Base-by-base conservation (phyloP, 2,329 filamentous ascomycete genomes). In the Lasiodiplodia sp. region DNA sequence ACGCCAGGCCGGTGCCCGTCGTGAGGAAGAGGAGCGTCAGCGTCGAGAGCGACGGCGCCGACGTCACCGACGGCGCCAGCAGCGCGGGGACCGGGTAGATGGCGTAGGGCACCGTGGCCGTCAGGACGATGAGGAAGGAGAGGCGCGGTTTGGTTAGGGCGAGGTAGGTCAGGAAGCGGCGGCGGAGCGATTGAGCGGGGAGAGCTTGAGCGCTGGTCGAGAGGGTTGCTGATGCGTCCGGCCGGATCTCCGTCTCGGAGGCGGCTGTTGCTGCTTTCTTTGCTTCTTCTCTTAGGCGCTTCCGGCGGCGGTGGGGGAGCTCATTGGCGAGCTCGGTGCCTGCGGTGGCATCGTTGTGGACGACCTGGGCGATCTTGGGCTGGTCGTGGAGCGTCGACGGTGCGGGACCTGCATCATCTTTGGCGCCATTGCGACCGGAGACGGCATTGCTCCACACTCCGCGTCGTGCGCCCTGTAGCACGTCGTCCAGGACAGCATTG, bases 71-170 rank as follows among this genome's bases (percentile, higher is more conserved):
- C 11, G 92, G 88, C 51, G 88, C 87, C 65, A 99, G 89, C 71
- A 98, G 89, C 66, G 93, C 91, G 2, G 95, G 94, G 2, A 97
- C 92, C 0, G 96, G 96, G 78, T 97, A 99, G 68, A 99, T 85
- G 18, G 93, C 93, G 80, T 98, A 99, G 3, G 95, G 88, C 2
- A 92, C 92, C 79, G 96, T 97, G 34, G 95, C 93, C 0, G 93
- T 93, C 58, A 99, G 89, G 38, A 97, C 91, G 70, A 99, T 91
- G 57, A 99, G 89, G 74, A 96, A 91, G 8, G 93, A 95, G 60
- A 99, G 89, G 66, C 95, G 93, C 3, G 96, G 96, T 79, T 99
- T 99, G n/a, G 94, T 92, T 72, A 99, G 89, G 31, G 96, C 92
- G 71, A 99, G 90, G 75, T 93, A 93, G 37, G 93, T 90, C 25